phyloP scores from a whole-genome alignment of 1,284 basidiomycete genomes.

The Irpex sp. region DNA sequence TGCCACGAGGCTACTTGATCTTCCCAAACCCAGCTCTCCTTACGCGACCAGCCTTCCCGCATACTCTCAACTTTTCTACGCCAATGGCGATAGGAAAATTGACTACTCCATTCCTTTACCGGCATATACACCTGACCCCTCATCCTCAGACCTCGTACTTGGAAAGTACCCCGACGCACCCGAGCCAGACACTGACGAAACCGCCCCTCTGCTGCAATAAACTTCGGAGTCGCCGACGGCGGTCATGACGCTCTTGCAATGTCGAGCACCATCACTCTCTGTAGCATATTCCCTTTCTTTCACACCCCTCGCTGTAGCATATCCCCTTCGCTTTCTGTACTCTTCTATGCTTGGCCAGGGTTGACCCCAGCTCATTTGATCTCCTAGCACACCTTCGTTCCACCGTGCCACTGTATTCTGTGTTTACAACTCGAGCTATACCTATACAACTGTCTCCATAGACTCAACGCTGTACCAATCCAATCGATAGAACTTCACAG shows the following conservation, averaged over 20 bases:
- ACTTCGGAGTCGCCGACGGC: neutral
- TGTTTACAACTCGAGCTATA: neutral
- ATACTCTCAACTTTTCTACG: conserved; percentile 72
- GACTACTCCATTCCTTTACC: conserved; percentile 67
- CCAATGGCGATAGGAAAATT: conserved; percentile 67
- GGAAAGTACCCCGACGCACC: neutral
- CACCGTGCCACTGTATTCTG: neutral
- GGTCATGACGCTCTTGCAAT: neutral
- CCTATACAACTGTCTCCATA: neutral
- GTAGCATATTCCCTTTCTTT: neutral
- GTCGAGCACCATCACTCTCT: neutral
- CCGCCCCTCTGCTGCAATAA: neutral
- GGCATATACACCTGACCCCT: conserved; percentile 43
- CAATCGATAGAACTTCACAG: neutral
- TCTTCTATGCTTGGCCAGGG: neutral
- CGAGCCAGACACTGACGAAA: neutral
- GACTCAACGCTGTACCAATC: neutral
- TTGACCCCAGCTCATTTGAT: neutral
- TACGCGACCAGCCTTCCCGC: conserved; percentile 52
- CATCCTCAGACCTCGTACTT: neutral
- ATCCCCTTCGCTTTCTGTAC: neutral
- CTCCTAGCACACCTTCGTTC: neutral
- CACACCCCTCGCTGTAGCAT: neutral
- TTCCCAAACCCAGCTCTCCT: conserved; percentile 19
- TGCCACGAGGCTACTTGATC: conserved; percentile 4